Evolutionary conservation across 495 filamentous ascomycete genomes (phyloP), one percentile per base, ranked within the genome.

Genomic region (Rhizodiscina lignyota): DNA sequence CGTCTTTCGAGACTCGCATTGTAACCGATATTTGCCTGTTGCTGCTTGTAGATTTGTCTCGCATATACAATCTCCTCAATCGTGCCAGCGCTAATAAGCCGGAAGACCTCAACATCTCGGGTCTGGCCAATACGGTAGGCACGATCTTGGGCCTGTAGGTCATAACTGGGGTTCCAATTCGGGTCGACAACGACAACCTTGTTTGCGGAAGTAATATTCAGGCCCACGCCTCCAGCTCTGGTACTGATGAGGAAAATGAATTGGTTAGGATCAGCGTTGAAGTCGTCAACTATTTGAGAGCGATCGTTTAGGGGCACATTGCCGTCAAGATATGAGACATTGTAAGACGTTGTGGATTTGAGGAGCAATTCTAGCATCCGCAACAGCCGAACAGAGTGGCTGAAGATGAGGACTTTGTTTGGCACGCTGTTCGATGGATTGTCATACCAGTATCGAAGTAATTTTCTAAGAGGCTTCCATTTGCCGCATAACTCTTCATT

Each of bases 21-120:
- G 54, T 97, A 97, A 1, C 83, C 89, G 34, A 97, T 97, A 47
- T 93, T 94, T 2, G 89, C 89, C 51, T 96, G 89, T 48, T 97
- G 89, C 50, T 97, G 89, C 51, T 97, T 97, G 62, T 96, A 97
- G 37, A 97, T 93, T 49, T 97, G 89, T 6, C 89, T 70, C 0
- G 89, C 89, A 47, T 97, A 97, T 22, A 94, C 82, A 41, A 94
- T 93, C 55, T 97, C 89, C 49, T 97, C 89, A 37, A 97, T 86
- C 0, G 91, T 96, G 12, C 89, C 89, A 0, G 78, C 75, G 4
- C 77, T 86, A n/a, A 97, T 73, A 18, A 97, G 70, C 11, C 89
- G 77, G 58, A 92, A 96, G 6, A 97, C 91, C 48, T 96, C 91
- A 4, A 97, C 89, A 46, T 97, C 84, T 3, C 89, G 71, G 0